Base-by-base conservation (phyloP, 371 early-diverging fungal species). In the Syncephalastrum sp. region DNA sequence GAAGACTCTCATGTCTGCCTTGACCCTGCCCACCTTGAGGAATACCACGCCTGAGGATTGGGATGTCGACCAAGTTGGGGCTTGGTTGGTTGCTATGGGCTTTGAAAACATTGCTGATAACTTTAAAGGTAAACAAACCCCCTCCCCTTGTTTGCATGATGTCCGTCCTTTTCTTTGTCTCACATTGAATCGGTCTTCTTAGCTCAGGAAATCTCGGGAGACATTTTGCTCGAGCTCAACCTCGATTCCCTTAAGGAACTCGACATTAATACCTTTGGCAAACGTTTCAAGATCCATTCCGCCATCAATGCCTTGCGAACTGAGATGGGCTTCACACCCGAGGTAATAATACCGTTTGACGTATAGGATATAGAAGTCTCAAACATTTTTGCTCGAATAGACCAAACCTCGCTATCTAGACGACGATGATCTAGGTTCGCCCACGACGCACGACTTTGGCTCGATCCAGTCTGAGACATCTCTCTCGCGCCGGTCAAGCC, bases 201-300 rank as follows among this genome's bases (percentile, higher is more conserved):
- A 84, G 85, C 81, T n/a, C 83, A 86, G 48, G 90, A 89, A 52
- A 88, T 89, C 38, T 84, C 79, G 7, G 90, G 90, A 5, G 87
- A 88, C 29, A 80, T 86, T 14, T 63, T 89, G 15, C 59, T 88
- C 38, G 85, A 85, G 50, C 64, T 89, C 33, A 81, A 83, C 49
- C 63, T 83, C 16, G 81, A 84, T 51, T 83, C 86, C n/a, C 60
- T 89, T 13, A 89, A 89, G 56, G 90, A 89, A 51, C 68, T 89
- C n/a, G 74, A 85, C 24, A 77, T 89, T 21, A 63, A 53, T 17
- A 83, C 87, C 1, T 88, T 88, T 64, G 90, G 90, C 25, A 88
- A 87, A 55, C 73, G 90, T 3, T 83, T 84, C 61, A 85, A 87
- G 45, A 69, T 89, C 41, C 82, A 84, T 65, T 84, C 75, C 53